phyloP scores from a whole-genome alignment of 352 stramenopile genomes.

The Globisporangium radiosum region DNA sequence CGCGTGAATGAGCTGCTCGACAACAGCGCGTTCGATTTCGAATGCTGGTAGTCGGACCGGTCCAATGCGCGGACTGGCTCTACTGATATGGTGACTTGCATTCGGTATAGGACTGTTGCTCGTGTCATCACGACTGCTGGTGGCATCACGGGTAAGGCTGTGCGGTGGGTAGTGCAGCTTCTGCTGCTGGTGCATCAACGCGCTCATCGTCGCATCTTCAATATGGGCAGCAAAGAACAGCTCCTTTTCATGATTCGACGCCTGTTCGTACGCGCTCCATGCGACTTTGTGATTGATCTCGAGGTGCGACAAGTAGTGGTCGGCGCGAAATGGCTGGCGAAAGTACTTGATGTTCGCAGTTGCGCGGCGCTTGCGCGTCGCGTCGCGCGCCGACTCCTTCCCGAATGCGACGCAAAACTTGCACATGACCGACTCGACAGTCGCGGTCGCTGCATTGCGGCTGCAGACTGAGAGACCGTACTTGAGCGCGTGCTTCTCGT shows the following conservation, averaged over 20 bases:
- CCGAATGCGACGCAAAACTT: conserved; percentile 72
- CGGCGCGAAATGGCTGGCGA: conserved; percentile 51
- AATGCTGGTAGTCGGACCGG: conserved; percentile 39
- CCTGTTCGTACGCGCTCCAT: conserved; percentile 55
- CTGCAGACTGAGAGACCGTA: conserved; percentile 62
- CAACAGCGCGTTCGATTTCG: conserved; percentile 50
- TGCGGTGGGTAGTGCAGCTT: conserved; percentile 15
- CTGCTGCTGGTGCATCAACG: conserved; percentile 20
- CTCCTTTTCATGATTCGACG: conserved; percentile 45
- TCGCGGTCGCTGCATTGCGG: conserved; percentile 36
- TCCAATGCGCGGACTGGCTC: conserved; percentile 18
- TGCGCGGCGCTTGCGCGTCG: conserved; percentile 50
- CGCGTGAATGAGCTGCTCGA: conserved; percentile 44
- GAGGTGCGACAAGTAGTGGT: conserved; percentile 63
- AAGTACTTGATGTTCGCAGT: conserved; percentile 77
- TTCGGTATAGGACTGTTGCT: not conserved
- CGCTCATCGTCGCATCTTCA: conserved; percentile 25
- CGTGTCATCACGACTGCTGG: not conserved
- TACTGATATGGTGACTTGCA: not conserved
- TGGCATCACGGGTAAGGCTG: not conserved
- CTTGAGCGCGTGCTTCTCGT: conserved; percentile 63
- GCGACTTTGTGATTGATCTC: conserved; percentile 67
- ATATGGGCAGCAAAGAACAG: conserved; percentile 39
- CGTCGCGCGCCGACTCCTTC: conserved; percentile 43
- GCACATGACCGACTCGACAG: conserved; percentile 66